These are phyloP conservation scores for Exophiala oligosperma DNA, from an alignment of 2,329 filamentous ascomycete species.

Conservation along the genomic window DNA sequence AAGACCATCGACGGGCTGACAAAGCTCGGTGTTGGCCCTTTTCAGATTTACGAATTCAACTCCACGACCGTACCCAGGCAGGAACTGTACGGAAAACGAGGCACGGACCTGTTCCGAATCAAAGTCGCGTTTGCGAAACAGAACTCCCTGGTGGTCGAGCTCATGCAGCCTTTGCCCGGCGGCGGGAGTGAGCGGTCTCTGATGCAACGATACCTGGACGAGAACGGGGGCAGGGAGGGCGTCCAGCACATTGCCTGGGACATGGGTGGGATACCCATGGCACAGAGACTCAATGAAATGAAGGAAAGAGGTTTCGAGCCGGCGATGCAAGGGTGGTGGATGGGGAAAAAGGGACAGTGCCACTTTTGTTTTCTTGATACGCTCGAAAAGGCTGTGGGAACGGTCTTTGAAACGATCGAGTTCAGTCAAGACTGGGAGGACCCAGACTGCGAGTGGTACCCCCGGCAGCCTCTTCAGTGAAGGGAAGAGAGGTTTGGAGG, in stretches of 20 bases:
- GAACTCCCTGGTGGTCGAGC: conserved; percentile 14
- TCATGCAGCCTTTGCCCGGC: conserved; percentile 19
- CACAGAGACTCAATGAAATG: not conserved
- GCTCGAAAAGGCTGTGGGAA: not conserved
- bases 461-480: not conserved
- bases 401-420: conserved; percentile 7
- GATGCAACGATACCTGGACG: not conserved
- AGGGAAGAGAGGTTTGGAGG: too few relatives aligned
- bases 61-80: conserved; percentile 7
- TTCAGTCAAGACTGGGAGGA: conserved; percentile 4
- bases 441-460: conserved; percentile 8
- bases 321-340: not conserved
- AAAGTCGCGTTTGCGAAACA: conserved; percentile 24
- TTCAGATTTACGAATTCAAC: conserved; percentile 21
- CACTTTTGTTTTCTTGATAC: conserved; percentile 1
- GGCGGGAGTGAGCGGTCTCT: not conserved
- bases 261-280: not conserved
- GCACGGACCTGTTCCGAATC: conserved; percentile 12
- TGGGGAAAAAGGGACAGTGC: not conserved
- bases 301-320: not conserved
- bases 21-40: conserved; percentile 19
- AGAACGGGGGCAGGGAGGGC: not conserved
- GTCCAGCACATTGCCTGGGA: not conserved
- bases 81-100: conserved; percentile 6
- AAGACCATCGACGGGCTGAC: conserved; percentile 22